Evolutionary conservation across 345 rosid species (phyloP).

Genomic region (Brassica incana): DNA sequence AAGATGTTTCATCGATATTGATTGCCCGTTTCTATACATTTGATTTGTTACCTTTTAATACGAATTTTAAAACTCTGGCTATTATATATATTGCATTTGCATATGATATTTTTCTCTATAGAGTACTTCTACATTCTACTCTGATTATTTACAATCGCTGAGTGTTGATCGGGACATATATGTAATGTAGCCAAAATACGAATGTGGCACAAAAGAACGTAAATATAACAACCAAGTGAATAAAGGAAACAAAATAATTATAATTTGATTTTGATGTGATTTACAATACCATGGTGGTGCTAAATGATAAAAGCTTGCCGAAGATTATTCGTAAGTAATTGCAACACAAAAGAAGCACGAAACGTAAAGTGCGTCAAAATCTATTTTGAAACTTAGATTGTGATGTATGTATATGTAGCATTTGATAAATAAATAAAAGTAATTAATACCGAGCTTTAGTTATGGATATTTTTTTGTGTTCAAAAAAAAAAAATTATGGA

Average conservation of each 20-base stretch:
- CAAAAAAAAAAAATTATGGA: neutral
- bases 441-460: neutral
- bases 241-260: conserved; percentile 9
- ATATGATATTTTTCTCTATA: neutral
- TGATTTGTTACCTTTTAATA: no score
- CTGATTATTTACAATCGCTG: neutral
- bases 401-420: neutral
- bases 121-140: neutral
- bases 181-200: neutral
- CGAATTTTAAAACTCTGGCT: neutral
- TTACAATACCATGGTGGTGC: neutral
- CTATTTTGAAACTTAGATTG: neutral
- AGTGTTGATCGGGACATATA: conserved; percentile 9
- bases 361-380: neutral
- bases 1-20: neutral
- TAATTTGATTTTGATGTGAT: neutral
- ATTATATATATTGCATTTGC: neutral
- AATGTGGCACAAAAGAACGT: neutral
- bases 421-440: neutral
- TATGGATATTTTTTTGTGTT: neutral
- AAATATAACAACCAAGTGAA: neutral
- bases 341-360: conserved; percentile 9
- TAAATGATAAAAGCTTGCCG: neutral
- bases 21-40: neutral
- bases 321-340: neutral